phyloP scores from a whole-genome alignment of 176 grass and related monocot genomes.

The Microstegium vimineum region DNA sequence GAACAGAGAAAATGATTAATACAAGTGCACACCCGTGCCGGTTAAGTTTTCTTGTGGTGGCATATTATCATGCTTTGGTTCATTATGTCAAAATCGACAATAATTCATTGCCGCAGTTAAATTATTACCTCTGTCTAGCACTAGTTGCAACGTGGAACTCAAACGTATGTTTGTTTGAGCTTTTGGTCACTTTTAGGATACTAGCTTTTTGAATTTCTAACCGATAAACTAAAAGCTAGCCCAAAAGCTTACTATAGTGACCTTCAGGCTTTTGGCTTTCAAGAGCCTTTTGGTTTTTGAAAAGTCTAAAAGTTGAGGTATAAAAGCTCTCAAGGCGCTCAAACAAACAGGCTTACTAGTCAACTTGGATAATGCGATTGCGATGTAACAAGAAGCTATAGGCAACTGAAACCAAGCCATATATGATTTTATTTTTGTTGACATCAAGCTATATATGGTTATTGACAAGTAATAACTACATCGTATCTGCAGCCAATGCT shows the following conservation, averaged over 20 bases:
- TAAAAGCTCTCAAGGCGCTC: background rate
- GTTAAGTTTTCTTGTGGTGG: conserved; percentile 9
- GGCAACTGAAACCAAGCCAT: conserved; percentile 9
- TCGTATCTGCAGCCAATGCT: conserved; percentile 11
- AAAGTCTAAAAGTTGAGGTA: background rate
- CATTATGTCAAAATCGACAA: background rate
- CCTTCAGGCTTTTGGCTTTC: background rate
- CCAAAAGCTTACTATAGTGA: background rate
- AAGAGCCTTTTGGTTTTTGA: background rate
- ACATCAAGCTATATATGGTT: conserved; percentile 40
- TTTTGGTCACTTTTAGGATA: background rate
- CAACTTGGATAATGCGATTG: background rate
- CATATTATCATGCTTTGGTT: background rate
- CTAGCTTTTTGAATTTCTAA: background rate
- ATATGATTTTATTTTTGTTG: conserved; percentile 31
- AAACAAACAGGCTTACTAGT: background rate
- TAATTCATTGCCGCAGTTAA: background rate
- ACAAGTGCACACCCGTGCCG: background rate
- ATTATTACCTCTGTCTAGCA: background rate
- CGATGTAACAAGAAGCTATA: background rate
- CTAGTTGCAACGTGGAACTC: background rate
- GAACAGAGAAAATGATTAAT: conserved; percentile 21
- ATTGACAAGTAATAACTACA: conserved; percentile 52
- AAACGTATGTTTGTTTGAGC: background rate
- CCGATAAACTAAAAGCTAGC: background rate